Conservation (phyloP, 73 alveolate species). For the Durusdinium trenchii region DNA sequence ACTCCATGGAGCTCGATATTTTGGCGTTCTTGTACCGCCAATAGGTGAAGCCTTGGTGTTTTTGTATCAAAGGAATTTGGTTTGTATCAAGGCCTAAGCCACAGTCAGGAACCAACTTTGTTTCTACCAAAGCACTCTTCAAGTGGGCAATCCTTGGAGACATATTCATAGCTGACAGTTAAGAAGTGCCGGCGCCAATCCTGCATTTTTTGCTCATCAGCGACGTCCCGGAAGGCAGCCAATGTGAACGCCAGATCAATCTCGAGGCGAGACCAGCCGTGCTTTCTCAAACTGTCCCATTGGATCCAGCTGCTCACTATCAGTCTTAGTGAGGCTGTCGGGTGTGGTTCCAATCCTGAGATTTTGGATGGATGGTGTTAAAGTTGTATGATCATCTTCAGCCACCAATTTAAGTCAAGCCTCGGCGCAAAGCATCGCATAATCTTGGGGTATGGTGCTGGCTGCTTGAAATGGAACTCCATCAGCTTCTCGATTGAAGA, state of each 20-base stretch:
- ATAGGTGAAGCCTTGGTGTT: not conserved
- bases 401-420: too few species aligned
- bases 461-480: not conserved
- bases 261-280: not conserved
- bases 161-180: not conserved
- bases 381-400: too few species aligned
- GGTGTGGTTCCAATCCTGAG: too few species aligned
- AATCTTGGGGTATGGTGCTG: not conserved
- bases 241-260: not conserved
- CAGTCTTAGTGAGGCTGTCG: too few species aligned
- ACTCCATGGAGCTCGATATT: constrained; percentile 8
- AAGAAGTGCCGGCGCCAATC: not conserved
- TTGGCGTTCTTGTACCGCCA: not conserved
- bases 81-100: too few species aligned
- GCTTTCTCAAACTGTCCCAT: too few species aligned
- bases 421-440: constrained; percentile 1
- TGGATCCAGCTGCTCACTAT: too few species aligned
- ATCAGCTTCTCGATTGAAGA: not conserved
- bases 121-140: too few species aligned
- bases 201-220: not conserved
- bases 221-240: not conserved
- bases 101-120: too few species aligned
- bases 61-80: too few species aligned
- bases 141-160: too few species aligned
- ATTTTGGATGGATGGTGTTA: too few species aligned